Base-by-base conservation (phyloP, 768 basidiomycete genomes). In the Auriscalpium microsporum region DNA sequence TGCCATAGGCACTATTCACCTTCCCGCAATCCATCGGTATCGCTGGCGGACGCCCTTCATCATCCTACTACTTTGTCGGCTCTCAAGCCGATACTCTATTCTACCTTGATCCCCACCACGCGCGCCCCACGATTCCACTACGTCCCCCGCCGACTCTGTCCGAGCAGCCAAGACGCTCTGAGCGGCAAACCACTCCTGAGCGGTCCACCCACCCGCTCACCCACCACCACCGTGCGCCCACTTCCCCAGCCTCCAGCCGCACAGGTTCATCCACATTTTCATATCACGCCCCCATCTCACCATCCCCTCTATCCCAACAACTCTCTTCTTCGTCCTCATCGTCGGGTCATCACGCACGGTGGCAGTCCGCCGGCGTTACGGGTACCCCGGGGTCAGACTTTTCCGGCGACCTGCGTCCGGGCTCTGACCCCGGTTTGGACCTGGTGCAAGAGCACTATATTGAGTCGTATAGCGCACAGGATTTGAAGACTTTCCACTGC, bases 1-100 rank as follows among this genome's bases (percentile, higher is more conserved):
- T 28, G 17, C 36, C n/a, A 7, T 62, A 95, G 93, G 75, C 80
- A 23, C 68, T 97, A 35, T 97, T 94, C 67, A 90, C 88, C 0
- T 92, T 94, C 69, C 94, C 94, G 0, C 95, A 98, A 71, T 91
- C 87, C 2, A 88, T 96, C 38, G 96, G 95, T 42, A 98, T 99
- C 53, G 94, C 95, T 0, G 95, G 96, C 40, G 95, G 95, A 2
- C 80, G 96, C 19, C 96, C 95, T 0, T 90, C 90, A n/a, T 94
- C 91, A 0, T 96, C 94, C 0, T 98, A 96, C 69, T 99, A 98
- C 69, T 99, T 99, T 65, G 90, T 99, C 48, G 95, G 92, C 14
- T 79, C 86, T 0, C 95, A 99, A 67, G 87, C 84, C 3, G 88
- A 94, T 59, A 87, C 83, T 49, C 77, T 98, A 8, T 86, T 92